A percentile compares a stretch with the other conserved stretches of the same genome.
These are phyloP conservation scores for Eudorina sp. DNA, from an alignment of 139 green algal species.

Conservation along the genomic window DNA sequence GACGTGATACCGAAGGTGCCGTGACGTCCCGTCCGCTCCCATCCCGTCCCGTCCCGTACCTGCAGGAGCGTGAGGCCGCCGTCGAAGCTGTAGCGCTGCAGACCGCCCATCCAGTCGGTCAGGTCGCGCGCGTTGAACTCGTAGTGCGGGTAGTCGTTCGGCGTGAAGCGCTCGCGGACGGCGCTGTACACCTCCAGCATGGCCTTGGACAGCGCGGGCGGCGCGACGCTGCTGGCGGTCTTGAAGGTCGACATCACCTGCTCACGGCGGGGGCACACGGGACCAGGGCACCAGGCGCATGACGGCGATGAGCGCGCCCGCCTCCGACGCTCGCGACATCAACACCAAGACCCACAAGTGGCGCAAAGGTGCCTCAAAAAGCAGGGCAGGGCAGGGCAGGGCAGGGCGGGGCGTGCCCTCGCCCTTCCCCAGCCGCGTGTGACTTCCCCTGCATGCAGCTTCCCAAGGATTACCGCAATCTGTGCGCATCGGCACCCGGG, in stretches of 20 bases:
- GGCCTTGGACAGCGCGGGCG: conserved; percentile 60
- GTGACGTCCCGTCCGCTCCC: not conserved
- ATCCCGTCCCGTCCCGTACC: conserved; percentile 7
- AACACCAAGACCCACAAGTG: too few species aligned
- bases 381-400: too few species aligned
- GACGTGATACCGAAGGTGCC: too few species aligned
- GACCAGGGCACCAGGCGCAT: too few species aligned
- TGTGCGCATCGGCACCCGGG: too few species aligned
- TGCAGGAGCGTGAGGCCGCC: conserved; percentile 46
- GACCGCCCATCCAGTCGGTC: conserved; percentile 66
- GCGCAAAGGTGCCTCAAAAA: too few species aligned
- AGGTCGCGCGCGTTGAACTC: conserved; percentile 78
- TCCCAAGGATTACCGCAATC: too few species aligned
- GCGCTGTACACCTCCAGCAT: conserved; percentile 77
- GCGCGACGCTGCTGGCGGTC: conserved; percentile 38
- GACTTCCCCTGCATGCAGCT: too few species aligned
- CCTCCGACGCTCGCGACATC: too few species aligned
- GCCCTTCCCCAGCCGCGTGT: too few species aligned
- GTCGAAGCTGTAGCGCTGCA: conserved; percentile 63
- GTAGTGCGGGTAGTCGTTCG: conserved; percentile 75
- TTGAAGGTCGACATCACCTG: conserved; percentile 30
- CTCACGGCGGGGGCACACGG: not conserved
- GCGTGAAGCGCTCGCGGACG: conserved; percentile 61
- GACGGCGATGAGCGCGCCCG: too few species aligned
- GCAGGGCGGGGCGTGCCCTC: too few species aligned